These are phyloP conservation scores for Ananas comosus DNA, from an alignment of 176 grass and related monocot species.

Conservation along the genomic window DNA sequence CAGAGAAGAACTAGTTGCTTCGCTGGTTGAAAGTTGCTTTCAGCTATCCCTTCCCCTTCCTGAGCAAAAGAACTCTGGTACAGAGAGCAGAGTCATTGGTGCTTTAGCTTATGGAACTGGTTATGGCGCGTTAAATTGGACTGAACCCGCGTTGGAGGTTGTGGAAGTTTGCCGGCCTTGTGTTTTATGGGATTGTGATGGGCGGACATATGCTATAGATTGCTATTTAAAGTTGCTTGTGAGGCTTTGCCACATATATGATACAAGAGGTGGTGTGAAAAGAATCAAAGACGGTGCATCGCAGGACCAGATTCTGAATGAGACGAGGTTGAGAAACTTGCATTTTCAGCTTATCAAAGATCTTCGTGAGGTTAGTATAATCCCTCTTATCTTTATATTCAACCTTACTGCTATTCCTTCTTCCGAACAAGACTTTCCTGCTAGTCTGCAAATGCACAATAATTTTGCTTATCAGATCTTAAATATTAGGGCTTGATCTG, in stretches of 20 bases:
- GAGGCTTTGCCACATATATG: constrained; percentile 92
- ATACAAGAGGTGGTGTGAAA: constrained; percentile 92
- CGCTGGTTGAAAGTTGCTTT: constrained; percentile 94
- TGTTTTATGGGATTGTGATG: constrained; percentile 92
- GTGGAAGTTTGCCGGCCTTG: constrained; percentile 94
- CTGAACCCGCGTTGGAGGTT: constrained; percentile 90
- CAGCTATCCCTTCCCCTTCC: constrained; percentile 92
- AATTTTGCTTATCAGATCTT: too few species aligned
- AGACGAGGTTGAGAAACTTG: constrained; percentile 92
- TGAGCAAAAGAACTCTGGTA: constrained; percentile 90
- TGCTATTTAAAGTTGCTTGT: constrained; percentile 96
- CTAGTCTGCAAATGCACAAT: too few species aligned
- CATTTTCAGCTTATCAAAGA: constrained; percentile 89
- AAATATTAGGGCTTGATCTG: too few species aligned
- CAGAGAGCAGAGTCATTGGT: constrained; percentile 93
- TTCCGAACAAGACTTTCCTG: background rate
- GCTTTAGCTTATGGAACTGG: constrained; percentile 98
- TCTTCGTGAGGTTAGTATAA: constrained; percentile 75
- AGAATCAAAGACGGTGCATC: constrained; percentile 88
- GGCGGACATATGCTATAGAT: constrained; percentile 81
- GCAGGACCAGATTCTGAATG: constrained; percentile 98
- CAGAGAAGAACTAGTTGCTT: constrained; percentile 90
- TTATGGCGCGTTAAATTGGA: constrained; percentile 97
- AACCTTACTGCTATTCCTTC: background rate
- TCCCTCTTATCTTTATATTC: constrained; percentile 9